A percentile compares a stretch with the other conserved stretches of the same genome.
Conservation (phyloP, 2,329 filamentous ascomycete genomes). For the Fusarium buharicum region DNA sequence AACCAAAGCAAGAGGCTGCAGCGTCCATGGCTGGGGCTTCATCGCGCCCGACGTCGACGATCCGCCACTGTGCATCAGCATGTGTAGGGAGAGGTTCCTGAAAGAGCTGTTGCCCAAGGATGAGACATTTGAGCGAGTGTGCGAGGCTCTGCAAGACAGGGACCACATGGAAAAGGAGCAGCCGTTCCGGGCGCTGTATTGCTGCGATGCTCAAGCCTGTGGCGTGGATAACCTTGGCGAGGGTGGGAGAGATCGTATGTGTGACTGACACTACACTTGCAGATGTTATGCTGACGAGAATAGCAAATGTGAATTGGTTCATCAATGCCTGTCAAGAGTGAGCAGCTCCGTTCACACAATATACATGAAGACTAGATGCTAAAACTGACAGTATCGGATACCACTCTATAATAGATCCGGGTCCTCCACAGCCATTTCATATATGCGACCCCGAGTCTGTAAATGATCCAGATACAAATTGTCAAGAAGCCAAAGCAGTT, state of each 20-base stretch:
- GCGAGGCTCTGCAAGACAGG: constrained; percentile 47
- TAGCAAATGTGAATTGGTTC: constrained; percentile 63
- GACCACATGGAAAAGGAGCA: constrained; percentile 41
- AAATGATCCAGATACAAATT: constrained; percentile 18
- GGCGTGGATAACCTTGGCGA: constrained; percentile 55
- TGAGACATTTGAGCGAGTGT: constrained; percentile 48
- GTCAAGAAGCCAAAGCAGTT: constrained; percentile 16
- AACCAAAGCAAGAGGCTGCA: constrained; percentile 34
- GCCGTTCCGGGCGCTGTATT: constrained; percentile 60
- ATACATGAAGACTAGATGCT: constrained; percentile 3
- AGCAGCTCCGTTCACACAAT: constrained; percentile 32
- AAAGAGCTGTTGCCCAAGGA: constrained; percentile 41
- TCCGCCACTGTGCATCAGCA: constrained; percentile 49
- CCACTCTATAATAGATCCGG: constrained; percentile 41
- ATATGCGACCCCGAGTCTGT: constrained; percentile 35
- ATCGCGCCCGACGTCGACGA: constrained; percentile 46
- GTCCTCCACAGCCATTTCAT: constrained; percentile 41
- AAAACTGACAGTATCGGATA: constrained; percentile 42
- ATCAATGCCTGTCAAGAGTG: constrained; percentile 64
- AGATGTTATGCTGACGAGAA: constrained; percentile 22
- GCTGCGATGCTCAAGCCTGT: constrained; percentile 62
- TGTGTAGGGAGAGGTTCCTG: constrained; percentile 51
- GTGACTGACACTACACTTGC: neutral
- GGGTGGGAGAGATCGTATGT: constrained; percentile 58
- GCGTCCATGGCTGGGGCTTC: constrained; percentile 46